Percentiles rank a stretch among this genome's conserved stretches.
Conservation (phyloP, 805 yeast species). For the Saccharomycodes ludwigii region DNA sequence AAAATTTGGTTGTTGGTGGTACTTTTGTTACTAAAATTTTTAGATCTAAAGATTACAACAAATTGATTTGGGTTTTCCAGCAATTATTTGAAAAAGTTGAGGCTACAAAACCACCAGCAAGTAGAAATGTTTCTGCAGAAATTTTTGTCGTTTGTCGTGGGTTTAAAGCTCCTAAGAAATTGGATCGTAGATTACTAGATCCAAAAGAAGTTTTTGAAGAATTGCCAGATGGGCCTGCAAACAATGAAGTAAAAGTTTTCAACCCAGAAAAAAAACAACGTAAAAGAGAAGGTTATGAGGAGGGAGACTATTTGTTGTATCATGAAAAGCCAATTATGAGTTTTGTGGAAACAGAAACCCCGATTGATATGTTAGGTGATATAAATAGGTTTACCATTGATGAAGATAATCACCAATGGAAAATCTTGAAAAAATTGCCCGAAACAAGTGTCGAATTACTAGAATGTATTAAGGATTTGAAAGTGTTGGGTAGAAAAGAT, state of each 20-base stretch:
- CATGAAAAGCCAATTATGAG: slow-evolving; percentile 68
- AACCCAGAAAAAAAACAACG: slow-evolving; percentile 88
- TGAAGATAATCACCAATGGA: slow-evolving; percentile 55
- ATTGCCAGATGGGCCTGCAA: slow-evolving; percentile 56
- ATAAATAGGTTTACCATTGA: slow-evolving; percentile 53
- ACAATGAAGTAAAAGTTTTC: slow-evolving; percentile 84
- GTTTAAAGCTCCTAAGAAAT: slow-evolving; percentile 88
- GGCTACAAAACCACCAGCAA: slow-evolving; percentile 98
- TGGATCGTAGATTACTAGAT: slow-evolving; percentile 87
- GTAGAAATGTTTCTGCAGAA: slow-evolving; percentile 98
- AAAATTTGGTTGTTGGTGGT: slow-evolving; percentile 83
- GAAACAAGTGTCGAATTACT: slow-evolving; percentile 68
- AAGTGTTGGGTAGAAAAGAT: slow-evolving; percentile 89
- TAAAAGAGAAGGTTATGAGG: slow-evolving; percentile 94
- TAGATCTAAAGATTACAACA: slow-evolving; percentile 97
- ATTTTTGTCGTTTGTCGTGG: slow-evolving; percentile 95
- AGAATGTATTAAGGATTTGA: slow-evolving; percentile 81
- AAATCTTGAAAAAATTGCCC: slow-evolving; percentile 54
- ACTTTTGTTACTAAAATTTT: slow-evolving; percentile 93
- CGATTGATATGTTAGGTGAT: slow-evolving; percentile 70
- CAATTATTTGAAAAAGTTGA: slow-evolving; percentile 93
- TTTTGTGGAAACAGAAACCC: slow-evolving; percentile 70
- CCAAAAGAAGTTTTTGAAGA: slow-evolving; percentile 93
- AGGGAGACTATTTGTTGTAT: slow-evolving; percentile 67
- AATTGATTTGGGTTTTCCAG: slow-evolving; percentile 93